Evolutionary conservation across 2,329 filamentous ascomycete genomes (phyloP), one percentile per base, ranked within the genome.

Genomic region (Teratosphaeria destructans): DNA sequence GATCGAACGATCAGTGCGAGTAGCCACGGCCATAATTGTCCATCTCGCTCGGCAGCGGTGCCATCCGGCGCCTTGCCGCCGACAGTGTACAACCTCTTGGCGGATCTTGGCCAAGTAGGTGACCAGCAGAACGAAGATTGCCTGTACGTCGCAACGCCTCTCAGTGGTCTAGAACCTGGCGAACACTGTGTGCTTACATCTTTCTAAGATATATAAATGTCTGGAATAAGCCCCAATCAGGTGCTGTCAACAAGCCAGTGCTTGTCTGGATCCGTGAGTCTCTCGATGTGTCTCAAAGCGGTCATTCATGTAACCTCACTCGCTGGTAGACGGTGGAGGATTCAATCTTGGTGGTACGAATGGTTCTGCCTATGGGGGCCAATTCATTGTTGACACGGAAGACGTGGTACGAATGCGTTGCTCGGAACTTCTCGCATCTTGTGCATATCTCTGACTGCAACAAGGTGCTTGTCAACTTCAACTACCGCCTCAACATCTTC

Each of bases 401-500:
- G 37, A 43, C 37, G 37, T 43, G 37, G 37, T 43, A 43, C 16
- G 37, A 16, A 3, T 14, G 10, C 11, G 10, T 16, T 14, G 16
- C 5, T n/a, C 11, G 11, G 16, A 14, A 16, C 4, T 32, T 32
- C 5, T 32, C 29, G 29, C 29, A 14, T 5, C 10, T 14, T 5
- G 3, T 43, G 11, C 12, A 43, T 2, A 5, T 14, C 16, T 43
- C 37, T 43, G 37, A 43, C 37, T 14, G 0, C 14, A 43, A 43
- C 37, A 32, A 43, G 37, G 37, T 62, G 34, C 16, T 43, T 6
- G 78, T 86, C 56, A 81, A 77, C 69, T 81, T 86, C 69, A 83
- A 82, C 71, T 84, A 88, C 71, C 79, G 87, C 10, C 78, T 89
- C 55, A 84, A 84, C 2, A 81, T 83, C 5, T 79, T 90, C 67